Evolutionary conservation across 345 rosid genomes (phyloP), one percentile per base, ranked within the genome.

Genomic region (Isatis tinctoria): DNA sequence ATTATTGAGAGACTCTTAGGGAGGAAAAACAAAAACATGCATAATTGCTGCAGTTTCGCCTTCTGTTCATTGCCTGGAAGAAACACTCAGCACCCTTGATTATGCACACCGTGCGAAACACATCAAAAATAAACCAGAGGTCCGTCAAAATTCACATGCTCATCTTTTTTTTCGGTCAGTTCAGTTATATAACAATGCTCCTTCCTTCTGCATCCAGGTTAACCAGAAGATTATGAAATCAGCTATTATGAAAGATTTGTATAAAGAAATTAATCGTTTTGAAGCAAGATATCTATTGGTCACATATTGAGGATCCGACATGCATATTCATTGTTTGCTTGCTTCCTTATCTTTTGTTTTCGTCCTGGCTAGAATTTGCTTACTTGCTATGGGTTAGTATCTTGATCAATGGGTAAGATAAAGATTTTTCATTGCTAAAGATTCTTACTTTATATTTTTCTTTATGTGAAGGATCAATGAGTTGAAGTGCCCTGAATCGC

Each of bases 141-240:
- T 90, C 61, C 22, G 86, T 79, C 17, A 24, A 30, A 57, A 74
- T n/a, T n/a, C 35, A 48, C 44, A 58, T 37, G 35, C 58, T 44
- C 6, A 16, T 41, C 17, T 36, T 3, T 62, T 17, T 2, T 52
- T 60, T 68, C 74, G 24, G 47, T 47, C 18, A 44, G 45, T 61
- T 28, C 45, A 39, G 35, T 64, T 58, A 28, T 20, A 51, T 61
- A 54, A 74, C 39, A 62, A 47, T 70, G 1, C 14, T n/a, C n/a
- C n/a, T n/a, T 33, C 41, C 66, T 63, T 48, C 57, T 70, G 26
- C 30, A 69, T 54, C 74, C 92, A 94, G 98, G 83, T 96, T 79
- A 96, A 96, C 80, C 99, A 96, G 82, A 96, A 96, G 96, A 90
- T 96, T 97, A 92, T 96, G 99, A 96, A 96, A 83, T 92, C 98